A percentile compares a stretch with the other conserved stretches of the same genome.
Evolutionary conservation across 345 rosid genomes (phyloP).

Genomic region (Conringia planisiliqua): DNA sequence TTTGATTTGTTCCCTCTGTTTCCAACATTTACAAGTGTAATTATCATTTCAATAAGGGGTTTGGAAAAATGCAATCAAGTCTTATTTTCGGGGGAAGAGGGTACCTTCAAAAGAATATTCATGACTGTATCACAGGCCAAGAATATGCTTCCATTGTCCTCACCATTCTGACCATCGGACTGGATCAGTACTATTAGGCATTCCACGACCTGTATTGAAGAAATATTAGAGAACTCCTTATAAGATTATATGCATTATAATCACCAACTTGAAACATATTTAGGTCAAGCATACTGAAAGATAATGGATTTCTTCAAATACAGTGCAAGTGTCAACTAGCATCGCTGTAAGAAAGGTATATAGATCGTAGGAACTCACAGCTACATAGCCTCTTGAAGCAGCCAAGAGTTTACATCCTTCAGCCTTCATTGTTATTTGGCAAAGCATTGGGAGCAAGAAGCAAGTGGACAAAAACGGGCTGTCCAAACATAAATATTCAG

Average conservation of each 20-base stretch:
- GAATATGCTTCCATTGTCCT: conserved; percentile 48
- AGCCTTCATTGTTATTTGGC: conserved; percentile 69
- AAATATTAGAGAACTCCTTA: not conserved
- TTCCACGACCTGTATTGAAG: conserved; percentile 56
- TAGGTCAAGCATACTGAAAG: not conserved
- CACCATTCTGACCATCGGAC: conserved; percentile 35
- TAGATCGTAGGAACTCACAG: conserved; percentile 48
- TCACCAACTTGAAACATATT: not conserved
- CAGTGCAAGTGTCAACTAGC: conserved; percentile 3
- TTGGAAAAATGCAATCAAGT: not conserved
- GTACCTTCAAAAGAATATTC: conserved; percentile 85
- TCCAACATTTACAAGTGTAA: not conserved
- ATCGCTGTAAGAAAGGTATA: not conserved
- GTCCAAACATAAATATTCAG: conserved; percentile 29
- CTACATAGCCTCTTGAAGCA: conserved; percentile 54
- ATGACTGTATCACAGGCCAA: conserved; percentile 85
- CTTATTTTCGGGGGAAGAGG: conserved; percentile 5
- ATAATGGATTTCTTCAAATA: not conserved
- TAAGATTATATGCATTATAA: not conserved
- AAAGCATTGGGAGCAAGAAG: conserved; percentile 87
- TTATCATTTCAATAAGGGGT: not conserved
- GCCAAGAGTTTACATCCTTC: conserved; percentile 68
- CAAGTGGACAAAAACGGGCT: conserved; percentile 68
- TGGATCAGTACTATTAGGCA: conserved; percentile 61
- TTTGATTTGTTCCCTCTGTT: conserved; percentile 50